Evolutionary conservation across 768 basidiomycete species (phyloP), one percentile per base, ranked within the genome.

Genomic region (Agaricus blazei): DNA sequence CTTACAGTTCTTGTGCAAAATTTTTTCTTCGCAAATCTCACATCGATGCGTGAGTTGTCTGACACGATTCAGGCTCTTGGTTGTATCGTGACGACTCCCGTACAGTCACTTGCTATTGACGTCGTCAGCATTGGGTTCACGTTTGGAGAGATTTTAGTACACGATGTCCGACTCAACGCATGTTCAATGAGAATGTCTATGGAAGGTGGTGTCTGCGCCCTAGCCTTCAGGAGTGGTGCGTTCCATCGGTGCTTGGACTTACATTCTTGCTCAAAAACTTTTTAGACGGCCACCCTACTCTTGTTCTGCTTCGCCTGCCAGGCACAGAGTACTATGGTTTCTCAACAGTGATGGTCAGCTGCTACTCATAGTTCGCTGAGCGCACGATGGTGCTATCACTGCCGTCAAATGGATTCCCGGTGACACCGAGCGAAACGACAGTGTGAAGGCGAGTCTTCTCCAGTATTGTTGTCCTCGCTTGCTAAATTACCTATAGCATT

Each of bases 381-480:
- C 94, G 3, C 97, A 99, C 63, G 93, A 97, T 58, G 85, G 88
- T 15, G 80, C 85, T 1, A 81, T 98, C 26, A 85, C 84, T 43
- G 80, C 88, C 1, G 67, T 96, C 5, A 86, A 96, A 65, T 99
- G 95, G 93, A 81, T 98, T 6, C 85, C 93, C 3, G 90, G 79
- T 98, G 58, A 94, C 85, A 34, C 90, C 90, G 2, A 90, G 93
- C 23, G 90, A 88, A 97, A 98, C 65, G 98, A 99, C 67, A 90
- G 92, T 62, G 80, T 99, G 57, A 98, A 98, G 80, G 95, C 94
- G 56, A 52, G 67, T 65, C 42, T 36, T 15, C 37, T 41, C 19
- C 50, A 40, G 24, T 26, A 15, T 34, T 37, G 40, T 51, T 9
- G 29, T 27, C 5, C 5, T n/a, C 38, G 40, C 12, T 34, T 8